Evolutionary conservation across 73 alveolate genomes (phyloP).

Genomic region (Tetrahymena thermophila): DNA sequence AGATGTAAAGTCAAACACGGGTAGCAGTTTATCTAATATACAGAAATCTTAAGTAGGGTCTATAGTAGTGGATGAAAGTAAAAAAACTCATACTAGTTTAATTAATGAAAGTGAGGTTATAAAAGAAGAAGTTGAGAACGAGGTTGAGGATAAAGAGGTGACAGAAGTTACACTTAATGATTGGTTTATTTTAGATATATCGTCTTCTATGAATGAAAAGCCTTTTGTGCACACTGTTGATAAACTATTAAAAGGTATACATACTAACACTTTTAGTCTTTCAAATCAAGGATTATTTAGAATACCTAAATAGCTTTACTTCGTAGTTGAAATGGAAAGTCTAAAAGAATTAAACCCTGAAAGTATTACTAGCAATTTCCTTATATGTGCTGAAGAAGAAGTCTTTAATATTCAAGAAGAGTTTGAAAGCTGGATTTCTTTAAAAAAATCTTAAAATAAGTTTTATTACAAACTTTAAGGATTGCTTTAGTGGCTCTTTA

Average conservation of each 20-base stretch:
- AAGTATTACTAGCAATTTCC: neutral
- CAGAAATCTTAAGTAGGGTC: neutral
- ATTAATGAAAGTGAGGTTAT: neutral
- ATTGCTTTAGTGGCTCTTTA: neutral
- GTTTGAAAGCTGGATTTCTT: neutral
- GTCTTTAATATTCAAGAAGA: neutral
- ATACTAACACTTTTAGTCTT: neutral
- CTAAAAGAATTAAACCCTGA: neutral
- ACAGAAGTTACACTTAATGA: neutral
- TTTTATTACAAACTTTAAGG: neutral
- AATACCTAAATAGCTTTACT: neutral
- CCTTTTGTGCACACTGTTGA: neutral
- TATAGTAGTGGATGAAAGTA: neutral
- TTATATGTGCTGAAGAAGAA: neutral
- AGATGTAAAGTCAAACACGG: neutral
- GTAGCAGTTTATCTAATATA: neutral
- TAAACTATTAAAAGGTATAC: neutral
- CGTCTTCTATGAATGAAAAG: neutral
- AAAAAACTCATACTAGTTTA: neutral
- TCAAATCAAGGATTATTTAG: neutral
- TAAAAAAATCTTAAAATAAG: neutral
- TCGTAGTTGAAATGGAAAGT: neutral
- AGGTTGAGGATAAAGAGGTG: neutral
- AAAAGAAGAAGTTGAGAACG: neutral
- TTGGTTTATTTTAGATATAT: neutral